phyloP scores from a whole-genome alignment of 2,329 filamentous ascomycete genomes.

The Colletotrichum liriopes region DNA sequence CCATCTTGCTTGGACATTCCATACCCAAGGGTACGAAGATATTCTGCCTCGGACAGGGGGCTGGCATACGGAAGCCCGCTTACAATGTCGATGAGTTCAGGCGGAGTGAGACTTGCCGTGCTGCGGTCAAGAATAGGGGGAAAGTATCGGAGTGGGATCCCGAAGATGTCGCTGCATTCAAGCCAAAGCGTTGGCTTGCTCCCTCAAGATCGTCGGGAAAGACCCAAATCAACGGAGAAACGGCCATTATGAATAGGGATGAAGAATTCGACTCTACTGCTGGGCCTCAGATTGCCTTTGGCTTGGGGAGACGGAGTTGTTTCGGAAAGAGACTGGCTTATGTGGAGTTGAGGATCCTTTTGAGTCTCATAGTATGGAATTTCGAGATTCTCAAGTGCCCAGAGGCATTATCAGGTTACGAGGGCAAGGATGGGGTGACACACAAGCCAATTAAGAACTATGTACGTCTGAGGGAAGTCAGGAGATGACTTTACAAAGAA shows the following conservation, averaged over 20 bases:
- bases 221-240: neutral
- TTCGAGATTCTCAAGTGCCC: constrained; percentile 46
- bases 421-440: too few relatives aligned
- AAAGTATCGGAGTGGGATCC: constrained; percentile 25
- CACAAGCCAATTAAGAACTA: too few relatives aligned
- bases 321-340: constrained; percentile 56
- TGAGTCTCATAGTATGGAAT: constrained; percentile 56
- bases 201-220: neutral
- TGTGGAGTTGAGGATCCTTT: constrained; percentile 53
- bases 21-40: constrained; percentile 51
- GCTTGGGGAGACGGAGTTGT: constrained; percentile 54
- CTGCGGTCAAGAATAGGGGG: constrained; percentile 44
- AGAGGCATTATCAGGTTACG: too few relatives aligned
- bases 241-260: too few relatives aligned
- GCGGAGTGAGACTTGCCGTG: constrained; percentile 43
- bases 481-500: too few relatives aligned
- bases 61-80: constrained; percentile 46
- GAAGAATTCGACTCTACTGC: constrained; percentile 50
- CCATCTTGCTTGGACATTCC: constrained; percentile 45
- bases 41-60: constrained; percentile 47
- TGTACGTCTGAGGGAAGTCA: too few relatives aligned
- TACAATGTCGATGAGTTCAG: constrained; percentile 46
- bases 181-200: constrained; percentile 25
- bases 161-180: constrained; percentile 16
- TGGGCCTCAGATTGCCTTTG: constrained; percentile 55